phyloP scores from a whole-genome alignment of 805 yeast species.

The Blastobotrys americana region DNA sequence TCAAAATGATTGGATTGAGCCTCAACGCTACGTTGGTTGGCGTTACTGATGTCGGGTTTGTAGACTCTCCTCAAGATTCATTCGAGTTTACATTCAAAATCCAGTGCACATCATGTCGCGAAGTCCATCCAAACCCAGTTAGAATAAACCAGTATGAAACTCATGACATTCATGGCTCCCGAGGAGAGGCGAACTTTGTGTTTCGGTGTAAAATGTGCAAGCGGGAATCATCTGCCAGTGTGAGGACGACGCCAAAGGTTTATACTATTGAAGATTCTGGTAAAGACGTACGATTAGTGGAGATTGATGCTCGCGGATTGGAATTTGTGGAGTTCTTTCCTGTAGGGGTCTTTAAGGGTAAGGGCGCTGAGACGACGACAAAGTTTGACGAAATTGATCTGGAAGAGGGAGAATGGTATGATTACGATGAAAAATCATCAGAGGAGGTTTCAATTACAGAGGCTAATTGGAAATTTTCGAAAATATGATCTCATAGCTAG shows the following conservation, averaged over 20 bases:
- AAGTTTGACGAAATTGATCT: slow-evolving; percentile 60
- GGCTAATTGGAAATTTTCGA: slow-evolving; percentile 54
- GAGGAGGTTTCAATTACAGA: slow-evolving; percentile 78
- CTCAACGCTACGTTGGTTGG: slow-evolving; percentile 44
- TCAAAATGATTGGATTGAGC: slow-evolving; percentile 31
- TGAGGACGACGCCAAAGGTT: slow-evolving; percentile 22
- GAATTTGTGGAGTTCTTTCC: slow-evolving; percentile 65
- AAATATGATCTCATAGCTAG: no score
- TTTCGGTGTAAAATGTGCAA: slow-evolving; percentile 66
- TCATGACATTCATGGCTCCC: slow-evolving; percentile 48
- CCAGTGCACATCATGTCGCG: slow-evolving; percentile 69
- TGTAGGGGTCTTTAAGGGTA: slow-evolving; percentile 52
- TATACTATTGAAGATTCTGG: slow-evolving; percentile 38
- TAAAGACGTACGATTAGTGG: slow-evolving; percentile 44
- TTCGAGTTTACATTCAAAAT: slow-evolving; percentile 71
- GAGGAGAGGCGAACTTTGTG: slow-evolving; percentile 79
- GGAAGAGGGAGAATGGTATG: slow-evolving; percentile 85
- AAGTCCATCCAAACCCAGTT: slow-evolving; percentile 62
- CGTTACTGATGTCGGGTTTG: slow-evolving; percentile 50
- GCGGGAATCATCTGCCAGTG: slow-evolving; percentile 30
- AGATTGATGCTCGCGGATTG: slow-evolving; percentile 80
- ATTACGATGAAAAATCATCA: slow-evolving; percentile 79
- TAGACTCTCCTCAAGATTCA: slow-evolving; percentile 53
- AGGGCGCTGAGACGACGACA: slow-evolving; percentile 45
- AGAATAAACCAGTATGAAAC: slow-evolving; percentile 54